These are phyloP conservation scores for Lentinula detonsa DNA, from an alignment of 768 basidiomycete genomes.

Conservation along the genomic window DNA sequence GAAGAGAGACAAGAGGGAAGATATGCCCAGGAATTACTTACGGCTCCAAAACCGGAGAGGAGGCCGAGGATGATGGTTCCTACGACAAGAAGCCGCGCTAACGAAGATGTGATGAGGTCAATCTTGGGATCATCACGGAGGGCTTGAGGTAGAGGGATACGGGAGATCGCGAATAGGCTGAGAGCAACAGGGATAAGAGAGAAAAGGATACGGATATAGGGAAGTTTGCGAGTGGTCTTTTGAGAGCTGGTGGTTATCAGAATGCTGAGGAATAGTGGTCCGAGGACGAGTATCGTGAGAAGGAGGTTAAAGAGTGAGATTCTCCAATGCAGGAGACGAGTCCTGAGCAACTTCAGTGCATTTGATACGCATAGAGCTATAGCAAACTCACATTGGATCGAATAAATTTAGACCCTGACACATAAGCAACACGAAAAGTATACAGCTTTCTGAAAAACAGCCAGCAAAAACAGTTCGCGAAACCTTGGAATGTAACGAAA, in stretches of 20 bases:
- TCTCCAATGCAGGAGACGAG: slow-evolving; percentile 62
- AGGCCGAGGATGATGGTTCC: slow-evolving; percentile 77
- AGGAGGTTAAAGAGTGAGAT: slow-evolving; percentile 61
- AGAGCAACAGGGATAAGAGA: slow-evolving; percentile 44
- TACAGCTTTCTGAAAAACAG: slow-evolving; percentile 71
- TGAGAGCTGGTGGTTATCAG: slow-evolving; percentile 35
- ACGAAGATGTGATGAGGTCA: slow-evolving; percentile 39
- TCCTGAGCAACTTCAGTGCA: slow-evolving; percentile 26
- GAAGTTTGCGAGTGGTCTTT: not conserved
- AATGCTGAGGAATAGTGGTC: slow-evolving; percentile 60
- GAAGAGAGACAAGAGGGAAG: slow-evolving; percentile 27
- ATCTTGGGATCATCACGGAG: slow-evolving; percentile 20
- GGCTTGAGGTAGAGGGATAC: slow-evolving; percentile 60
- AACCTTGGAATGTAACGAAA: slow-evolving; percentile 45
- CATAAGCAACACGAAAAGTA: slow-evolving; percentile 66
- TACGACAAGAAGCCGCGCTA: slow-evolving; percentile 65
- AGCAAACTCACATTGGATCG: slow-evolving; percentile 34
- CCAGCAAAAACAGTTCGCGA: slow-evolving; percentile 58
- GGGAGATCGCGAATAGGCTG: slow-evolving; percentile 57
- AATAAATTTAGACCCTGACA: slow-evolving; percentile 60
- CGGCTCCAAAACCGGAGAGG: slow-evolving; percentile 75
- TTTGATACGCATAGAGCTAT: not conserved
- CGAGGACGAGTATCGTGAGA: slow-evolving; percentile 52
- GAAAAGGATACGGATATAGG: slow-evolving; percentile 22
- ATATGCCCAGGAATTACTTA: slow-evolving; percentile 60